A percentile compares a stretch with the other conserved stretches of the same genome.
These are phyloP conservation scores for Hygrocybe coccinea DNA, from an alignment of 768 basidiomycete genomes.

Conservation along the genomic window DNA sequence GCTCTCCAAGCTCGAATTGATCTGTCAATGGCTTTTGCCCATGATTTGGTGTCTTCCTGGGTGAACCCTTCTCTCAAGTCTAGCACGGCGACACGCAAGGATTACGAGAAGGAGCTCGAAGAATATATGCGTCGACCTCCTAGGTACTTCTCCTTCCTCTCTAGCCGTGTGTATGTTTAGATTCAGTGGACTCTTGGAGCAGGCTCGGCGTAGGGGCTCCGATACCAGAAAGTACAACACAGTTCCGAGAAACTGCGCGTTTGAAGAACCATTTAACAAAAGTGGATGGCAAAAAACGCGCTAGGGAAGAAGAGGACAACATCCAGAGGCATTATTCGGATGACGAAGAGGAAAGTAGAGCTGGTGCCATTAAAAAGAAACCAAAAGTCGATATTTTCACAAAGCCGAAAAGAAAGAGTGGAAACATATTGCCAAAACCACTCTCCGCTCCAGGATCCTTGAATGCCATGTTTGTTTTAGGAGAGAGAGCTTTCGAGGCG, in stretches of 20 bases:
- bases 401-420: not conserved
- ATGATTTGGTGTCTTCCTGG: slow-evolving; percentile 74
- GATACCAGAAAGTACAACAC: slow-evolving; percentile 43
- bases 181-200: not conserved
- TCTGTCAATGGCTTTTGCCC: slow-evolving; percentile 70
- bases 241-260: slow-evolving; percentile 53
- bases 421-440: not conserved
- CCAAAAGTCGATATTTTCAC: slow-evolving; percentile 53
- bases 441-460: not conserved
- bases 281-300: slow-evolving; percentile 42
- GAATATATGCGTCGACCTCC: slow-evolving; percentile 66
- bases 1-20: slow-evolving; percentile 79
- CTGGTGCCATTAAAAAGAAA: slow-evolving; percentile 56
- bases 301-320: slow-evolving; percentile 37
- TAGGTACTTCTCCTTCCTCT: slow-evolving; percentile 44
- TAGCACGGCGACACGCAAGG: slow-evolving; percentile 32
- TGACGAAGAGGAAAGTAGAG: slow-evolving; percentile 57
- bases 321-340: slow-evolving; percentile 26
- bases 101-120: slow-evolving; percentile 53
- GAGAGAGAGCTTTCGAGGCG: no score
- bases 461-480: no score
- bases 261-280: slow-evolving; percentile 57
- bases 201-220: slow-evolving; percentile 76
- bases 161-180: not conserved
- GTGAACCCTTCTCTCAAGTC: slow-evolving; percentile 50